Evolutionary conservation across 305 asterid genomes (phyloP).

Genomic region (Rubia tinctorum): DNA sequence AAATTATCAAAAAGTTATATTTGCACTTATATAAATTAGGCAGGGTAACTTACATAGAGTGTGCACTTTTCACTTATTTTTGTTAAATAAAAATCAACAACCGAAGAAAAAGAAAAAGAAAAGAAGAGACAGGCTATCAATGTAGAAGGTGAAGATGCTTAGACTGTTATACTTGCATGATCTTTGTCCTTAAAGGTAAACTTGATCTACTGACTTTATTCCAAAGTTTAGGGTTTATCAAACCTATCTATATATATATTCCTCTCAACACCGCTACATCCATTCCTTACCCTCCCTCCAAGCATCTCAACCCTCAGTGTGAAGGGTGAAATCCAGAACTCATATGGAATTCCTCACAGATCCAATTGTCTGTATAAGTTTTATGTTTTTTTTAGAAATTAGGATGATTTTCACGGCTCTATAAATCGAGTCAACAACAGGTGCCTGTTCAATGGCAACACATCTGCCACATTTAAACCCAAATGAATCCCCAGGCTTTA

Average conservation of each 20-base stretch:
- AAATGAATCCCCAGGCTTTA: slow-evolving; percentile 45
- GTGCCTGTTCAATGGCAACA: slow-evolving; percentile 67
- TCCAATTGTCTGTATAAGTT: too few relatives aligned
- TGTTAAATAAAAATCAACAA: too few relatives aligned
- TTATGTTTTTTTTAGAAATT: too few relatives aligned
- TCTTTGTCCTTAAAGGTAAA: slow-evolving; percentile 8
- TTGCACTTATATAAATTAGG: too few relatives aligned
- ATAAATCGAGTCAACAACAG: slow-evolving; percentile 81
- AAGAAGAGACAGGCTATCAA: too few relatives aligned
- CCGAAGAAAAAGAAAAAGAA: too few relatives aligned
- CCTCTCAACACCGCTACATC: neutral
- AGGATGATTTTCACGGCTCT: slow-evolving; percentile 44
- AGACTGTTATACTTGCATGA: neutral
- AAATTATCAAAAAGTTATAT: too few relatives aligned
- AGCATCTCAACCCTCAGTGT: neutral
- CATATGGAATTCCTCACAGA: neutral
- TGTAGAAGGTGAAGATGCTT: neutral
- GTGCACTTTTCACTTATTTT: too few relatives aligned
- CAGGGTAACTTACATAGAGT: too few relatives aligned
- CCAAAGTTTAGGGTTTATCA: slow-evolving; percentile 8
- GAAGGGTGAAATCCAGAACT: neutral
- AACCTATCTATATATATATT: neutral
- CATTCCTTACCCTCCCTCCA: neutral
- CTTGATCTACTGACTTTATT: neutral
- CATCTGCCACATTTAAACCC: slow-evolving; percentile 94